phyloP scores from a whole-genome alignment of 1,284 basidiomycete genomes.

The Trichosporon coremiiforme region DNA sequence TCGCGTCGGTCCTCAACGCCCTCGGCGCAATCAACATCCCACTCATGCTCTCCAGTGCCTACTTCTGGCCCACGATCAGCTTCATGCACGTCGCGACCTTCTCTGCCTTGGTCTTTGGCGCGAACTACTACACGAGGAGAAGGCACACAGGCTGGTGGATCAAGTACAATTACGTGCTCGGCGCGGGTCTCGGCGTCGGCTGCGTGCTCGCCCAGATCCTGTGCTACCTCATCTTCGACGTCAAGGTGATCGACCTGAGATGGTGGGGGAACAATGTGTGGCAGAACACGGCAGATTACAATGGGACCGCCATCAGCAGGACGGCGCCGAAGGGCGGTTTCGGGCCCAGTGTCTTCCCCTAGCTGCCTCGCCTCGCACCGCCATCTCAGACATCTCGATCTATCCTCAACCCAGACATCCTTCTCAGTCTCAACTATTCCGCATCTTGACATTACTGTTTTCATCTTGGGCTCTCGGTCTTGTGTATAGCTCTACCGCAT shows the following conservation, averaged over 20 bases:
- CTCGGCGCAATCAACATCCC: slow-evolving; percentile 78
- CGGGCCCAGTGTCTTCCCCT: not conserved
- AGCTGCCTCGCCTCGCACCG: not conserved
- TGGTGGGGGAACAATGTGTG: slow-evolving; percentile 81
- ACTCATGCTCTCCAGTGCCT: slow-evolving; percentile 77
- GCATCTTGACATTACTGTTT: too few relatives aligned
- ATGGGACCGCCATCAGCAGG: not conserved
- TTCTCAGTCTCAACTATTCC: too few relatives aligned
- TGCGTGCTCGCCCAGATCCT: slow-evolving; percentile 73
- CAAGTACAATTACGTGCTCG: slow-evolving; percentile 65
- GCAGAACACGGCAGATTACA: slow-evolving; percentile 17
- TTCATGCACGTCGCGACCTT: slow-evolving; percentile 94
- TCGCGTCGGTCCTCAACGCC: not conserved
- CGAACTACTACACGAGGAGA: slow-evolving; percentile 83
- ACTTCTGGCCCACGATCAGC: slow-evolving; percentile 80
- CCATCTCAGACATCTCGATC: too few relatives aligned
- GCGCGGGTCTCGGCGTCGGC: slow-evolving; percentile 62
- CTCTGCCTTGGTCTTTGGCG: slow-evolving; percentile 84
- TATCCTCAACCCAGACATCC: too few relatives aligned
- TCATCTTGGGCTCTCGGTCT: not conserved
- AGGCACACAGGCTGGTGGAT: slow-evolving; percentile 89
- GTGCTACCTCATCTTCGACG: slow-evolving; percentile 80
- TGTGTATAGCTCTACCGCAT: not conserved
- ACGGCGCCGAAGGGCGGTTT: slow-evolving; percentile 2
- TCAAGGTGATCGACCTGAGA: slow-evolving; percentile 66